phyloP scores from a whole-genome alignment of 805 yeast genomes.

The Saturnispora galanensis region DNA sequence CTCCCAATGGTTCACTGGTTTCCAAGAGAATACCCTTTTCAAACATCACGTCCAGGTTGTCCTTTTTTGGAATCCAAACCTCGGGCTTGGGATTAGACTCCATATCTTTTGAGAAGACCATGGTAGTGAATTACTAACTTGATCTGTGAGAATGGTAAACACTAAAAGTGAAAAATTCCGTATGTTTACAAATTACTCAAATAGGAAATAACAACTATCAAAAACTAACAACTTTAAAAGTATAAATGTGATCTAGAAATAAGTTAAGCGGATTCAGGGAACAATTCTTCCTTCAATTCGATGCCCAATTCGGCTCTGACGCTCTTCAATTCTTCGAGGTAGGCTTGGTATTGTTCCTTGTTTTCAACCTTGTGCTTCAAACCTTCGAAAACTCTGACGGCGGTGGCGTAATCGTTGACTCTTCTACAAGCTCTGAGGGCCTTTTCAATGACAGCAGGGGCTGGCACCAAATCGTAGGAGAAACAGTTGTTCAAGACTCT shows the following conservation, averaged over 20 bases:
- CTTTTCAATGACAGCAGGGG: constrained; percentile 90
- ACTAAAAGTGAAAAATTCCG: neutral
- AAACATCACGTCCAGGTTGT: constrained; percentile 44
- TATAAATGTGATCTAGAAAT: constrained; percentile 3
- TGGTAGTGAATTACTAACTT: neutral
- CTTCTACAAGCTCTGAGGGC: constrained; percentile 98
- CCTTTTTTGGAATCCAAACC: constrained; percentile 52
- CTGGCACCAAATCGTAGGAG: constrained; percentile 97
- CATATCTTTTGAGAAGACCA: neutral
- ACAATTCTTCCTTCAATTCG: constrained; percentile 86
- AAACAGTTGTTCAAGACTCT: constrained; percentile 97
- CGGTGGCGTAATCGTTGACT: constrained; percentile 97
- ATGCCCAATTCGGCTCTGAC: constrained; percentile 88
- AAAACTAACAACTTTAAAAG: neutral
- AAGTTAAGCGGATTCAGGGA: constrained; percentile 21
- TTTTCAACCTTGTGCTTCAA: constrained; percentile 93
- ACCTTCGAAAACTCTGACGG: constrained; percentile 97
- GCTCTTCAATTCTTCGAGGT: constrained; percentile 87
- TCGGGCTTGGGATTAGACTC: constrained; percentile 21
- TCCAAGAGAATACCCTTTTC: constrained; percentile 45
- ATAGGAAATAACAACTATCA: constrained; percentile 1
- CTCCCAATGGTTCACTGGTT: constrained; percentile 25
- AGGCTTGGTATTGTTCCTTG: constrained; percentile 88
- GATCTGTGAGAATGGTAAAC: neutral
- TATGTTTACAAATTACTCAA: constrained; percentile 8